A percentile compares a stretch with the other conserved stretches of the same genome.
Conservation (phyloP, 1,284 basidiomycete genomes). For the Ustilago trichophora region DNA sequence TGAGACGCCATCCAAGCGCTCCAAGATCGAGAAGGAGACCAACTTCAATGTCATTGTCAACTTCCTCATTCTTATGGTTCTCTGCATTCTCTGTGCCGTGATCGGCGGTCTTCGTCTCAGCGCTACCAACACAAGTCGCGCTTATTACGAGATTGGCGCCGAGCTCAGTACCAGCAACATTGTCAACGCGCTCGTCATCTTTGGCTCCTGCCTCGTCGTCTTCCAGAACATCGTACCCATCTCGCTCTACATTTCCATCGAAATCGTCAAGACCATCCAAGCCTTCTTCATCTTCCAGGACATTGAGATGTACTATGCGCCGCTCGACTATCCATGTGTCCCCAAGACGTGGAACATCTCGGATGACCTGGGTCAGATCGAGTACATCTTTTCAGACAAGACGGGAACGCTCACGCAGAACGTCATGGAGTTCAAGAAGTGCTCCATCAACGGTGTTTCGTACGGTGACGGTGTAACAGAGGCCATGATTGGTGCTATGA, state of each 20-base stretch:
- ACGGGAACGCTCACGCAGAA: conserved; percentile 71
- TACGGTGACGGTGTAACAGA: conserved; percentile 96
- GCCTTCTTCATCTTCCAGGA: conserved; percentile 96
- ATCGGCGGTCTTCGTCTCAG: conserved; percentile 79
- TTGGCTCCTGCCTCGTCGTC: conserved; percentile 78
- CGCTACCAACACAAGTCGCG: conserved; percentile 74
- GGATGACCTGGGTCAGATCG: conserved; percentile 96
- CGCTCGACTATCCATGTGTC: conserved; percentile 82
- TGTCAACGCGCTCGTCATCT: conserved; percentile 86
- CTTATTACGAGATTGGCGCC: conserved; percentile 71
- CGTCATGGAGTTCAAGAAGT: conserved; percentile 97
- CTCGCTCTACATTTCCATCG: conserved; percentile 95
- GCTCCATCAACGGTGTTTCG: conserved; percentile 81
- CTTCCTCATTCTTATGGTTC: conserved; percentile 79
- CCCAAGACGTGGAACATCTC: conserved; percentile 99
- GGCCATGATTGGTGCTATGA: conserved; percentile 89
- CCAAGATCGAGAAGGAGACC: conserved; percentile 97
- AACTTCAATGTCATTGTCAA: conserved; percentile 98
- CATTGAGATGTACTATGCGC: conserved; percentile 92
- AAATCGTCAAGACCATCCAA: conserved; percentile 96
- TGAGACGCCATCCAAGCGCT: conserved; percentile 80
- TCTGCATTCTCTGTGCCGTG: conserved; percentile 79
- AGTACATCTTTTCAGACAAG: conserved; percentile 97
- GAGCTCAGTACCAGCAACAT: conserved; percentile 68
- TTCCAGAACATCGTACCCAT: conserved; percentile 99